Conservation (phyloP, 2,329 filamentous ascomycete genomes). For the Talaromyces sp. region DNA sequence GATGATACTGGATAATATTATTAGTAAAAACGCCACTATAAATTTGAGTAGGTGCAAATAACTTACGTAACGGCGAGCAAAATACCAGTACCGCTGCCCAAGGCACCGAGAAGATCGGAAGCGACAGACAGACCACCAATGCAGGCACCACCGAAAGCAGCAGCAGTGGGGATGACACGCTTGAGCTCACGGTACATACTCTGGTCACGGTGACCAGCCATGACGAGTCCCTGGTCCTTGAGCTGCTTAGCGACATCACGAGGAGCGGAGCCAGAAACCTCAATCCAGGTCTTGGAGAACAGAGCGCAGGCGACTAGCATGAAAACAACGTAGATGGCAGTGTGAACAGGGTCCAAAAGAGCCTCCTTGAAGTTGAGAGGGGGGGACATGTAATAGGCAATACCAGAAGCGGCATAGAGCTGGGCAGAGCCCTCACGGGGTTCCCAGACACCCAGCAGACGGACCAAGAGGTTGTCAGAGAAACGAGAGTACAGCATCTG, state of each 20-base stretch:
- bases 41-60: background rate
- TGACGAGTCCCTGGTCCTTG: slow-evolving; percentile 98
- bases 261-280: slow-evolving; percentile 95
- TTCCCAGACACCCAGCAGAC: slow-evolving; percentile 97
- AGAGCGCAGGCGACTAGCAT: slow-evolving; percentile 97
- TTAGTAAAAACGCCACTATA: slow-evolving; percentile 15
- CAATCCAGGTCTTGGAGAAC: slow-evolving; percentile 99
- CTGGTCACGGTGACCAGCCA: slow-evolving; percentile 99
- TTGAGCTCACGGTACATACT: slow-evolving; percentile 99
- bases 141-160: slow-evolving; percentile 96
- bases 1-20: slow-evolving; percentile 67
- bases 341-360: slow-evolving; percentile 94
- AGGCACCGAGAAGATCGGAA: slow-evolving; percentile 90
- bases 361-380: slow-evolving; percentile 97
- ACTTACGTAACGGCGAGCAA: slow-evolving; percentile 96
- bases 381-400: slow-evolving; percentile 99
- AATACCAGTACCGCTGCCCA: slow-evolving; percentile 96
- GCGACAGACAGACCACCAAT: slow-evolving; percentile 95
- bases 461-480: slow-evolving; percentile 96
- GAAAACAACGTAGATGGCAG: slow-evolving; percentile 88
- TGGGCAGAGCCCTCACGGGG: slow-evolving; percentile 89
- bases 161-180: slow-evolving; percentile 96
- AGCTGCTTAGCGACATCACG: slow-evolving; percentile 99
- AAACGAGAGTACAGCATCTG: slow-evolving; percentile 99
- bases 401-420: slow-evolving; percentile 85